A percentile compares a stretch with the other conserved stretches of the same genome.
phyloP scores from a whole-genome alignment of 2,329 filamentous ascomycete genomes.

The Botrytis squamosa region DNA sequence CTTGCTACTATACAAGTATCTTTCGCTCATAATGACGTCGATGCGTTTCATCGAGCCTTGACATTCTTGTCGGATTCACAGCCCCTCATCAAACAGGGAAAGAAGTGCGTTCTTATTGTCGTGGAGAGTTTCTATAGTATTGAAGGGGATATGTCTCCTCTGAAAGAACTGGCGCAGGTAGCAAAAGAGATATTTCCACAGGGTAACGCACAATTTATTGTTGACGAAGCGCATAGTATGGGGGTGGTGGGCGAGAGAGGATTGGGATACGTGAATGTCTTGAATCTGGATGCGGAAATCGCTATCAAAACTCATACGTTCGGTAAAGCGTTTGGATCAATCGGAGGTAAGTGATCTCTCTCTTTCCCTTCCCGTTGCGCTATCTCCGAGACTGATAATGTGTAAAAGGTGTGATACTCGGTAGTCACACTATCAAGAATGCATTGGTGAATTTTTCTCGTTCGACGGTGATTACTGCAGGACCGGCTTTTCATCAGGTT shows the following conservation, averaged over 20 bases:
- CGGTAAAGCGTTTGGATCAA: background rate
- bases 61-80: background rate
- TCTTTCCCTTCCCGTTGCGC: background rate
- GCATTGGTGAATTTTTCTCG: background rate
- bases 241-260: background rate
- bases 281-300: background rate
- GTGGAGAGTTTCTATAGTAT: conserved; percentile 6
- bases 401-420: background rate
- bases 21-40: conserved; percentile 4
- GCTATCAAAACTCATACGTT: background rate
- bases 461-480: background rate
- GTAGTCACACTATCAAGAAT: background rate
- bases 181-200: background rate
- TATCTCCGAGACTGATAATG: background rate
- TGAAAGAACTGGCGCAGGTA: background rate
- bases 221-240: conserved; percentile 3
- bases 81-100: background rate
- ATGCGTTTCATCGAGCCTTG: background rate
- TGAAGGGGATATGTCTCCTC: background rate
- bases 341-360: background rate
- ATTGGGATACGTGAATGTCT: background rate
- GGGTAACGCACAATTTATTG: background rate
- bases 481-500: background rate
- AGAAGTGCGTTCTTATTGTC: background rate
- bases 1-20: background rate